Conservation (phyloP, 2,329 filamentous ascomycete genomes). For the Alternaria solani region DNA sequence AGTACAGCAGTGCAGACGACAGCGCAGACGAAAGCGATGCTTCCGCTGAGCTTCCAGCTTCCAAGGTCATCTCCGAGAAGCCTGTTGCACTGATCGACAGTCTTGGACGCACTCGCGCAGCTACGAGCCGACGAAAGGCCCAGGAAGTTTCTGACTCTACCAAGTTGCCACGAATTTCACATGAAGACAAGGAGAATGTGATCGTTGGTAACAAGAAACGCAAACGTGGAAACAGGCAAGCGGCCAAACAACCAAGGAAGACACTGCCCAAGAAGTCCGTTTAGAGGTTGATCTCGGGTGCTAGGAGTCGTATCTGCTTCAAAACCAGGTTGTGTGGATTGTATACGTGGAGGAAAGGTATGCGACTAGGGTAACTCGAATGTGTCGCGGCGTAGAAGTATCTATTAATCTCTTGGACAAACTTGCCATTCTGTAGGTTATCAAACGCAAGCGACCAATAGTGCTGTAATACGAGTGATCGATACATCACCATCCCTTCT, state of each 20-base stretch:
- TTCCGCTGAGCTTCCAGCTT: neutral
- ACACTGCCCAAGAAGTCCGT: neutral
- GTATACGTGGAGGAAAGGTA: neutral
- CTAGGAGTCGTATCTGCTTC: neutral
- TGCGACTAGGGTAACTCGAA: neutral
- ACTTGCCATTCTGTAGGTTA: neutral
- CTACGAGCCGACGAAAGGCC: constrained; percentile 8
- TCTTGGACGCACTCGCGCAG: constrained; percentile 14
- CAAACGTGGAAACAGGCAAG: neutral
- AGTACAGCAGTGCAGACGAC: neutral
- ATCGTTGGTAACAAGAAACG: constrained; percentile 1
- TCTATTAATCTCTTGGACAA: neutral
- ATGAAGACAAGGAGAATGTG: neutral
- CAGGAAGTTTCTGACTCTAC: neutral
- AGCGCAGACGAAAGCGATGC: neutral
- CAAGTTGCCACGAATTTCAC: neutral
- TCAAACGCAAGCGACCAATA: neutral
- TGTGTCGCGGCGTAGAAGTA: neutral
- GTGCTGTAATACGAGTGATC: neutral
- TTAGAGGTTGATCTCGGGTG: neutral
- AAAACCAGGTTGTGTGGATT: neutral
- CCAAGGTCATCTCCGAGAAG: neutral
- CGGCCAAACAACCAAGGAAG: neutral
- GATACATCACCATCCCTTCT: neutral
- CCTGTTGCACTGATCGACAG: constrained; percentile 2